Conservation (phyloP, 345 rosid species). For the Eucalyptus curtisii region DNA sequence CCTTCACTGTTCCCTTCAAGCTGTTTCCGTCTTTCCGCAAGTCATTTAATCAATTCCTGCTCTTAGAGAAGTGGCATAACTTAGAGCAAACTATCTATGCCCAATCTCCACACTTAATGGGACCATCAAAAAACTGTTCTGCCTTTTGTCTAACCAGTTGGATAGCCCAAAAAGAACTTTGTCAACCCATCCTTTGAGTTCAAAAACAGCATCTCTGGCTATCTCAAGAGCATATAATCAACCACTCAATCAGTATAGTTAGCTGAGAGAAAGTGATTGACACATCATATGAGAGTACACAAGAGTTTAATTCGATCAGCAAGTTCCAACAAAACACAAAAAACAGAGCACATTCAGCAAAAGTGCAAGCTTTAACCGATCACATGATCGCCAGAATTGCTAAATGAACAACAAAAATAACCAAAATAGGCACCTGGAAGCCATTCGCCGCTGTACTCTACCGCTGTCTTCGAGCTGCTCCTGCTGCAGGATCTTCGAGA, state of each 20-base stretch:
- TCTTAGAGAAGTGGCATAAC: not conserved
- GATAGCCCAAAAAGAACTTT: not conserved
- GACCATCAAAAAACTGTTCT: not conserved
- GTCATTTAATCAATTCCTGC: not conserved
- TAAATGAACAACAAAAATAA: not conserved
- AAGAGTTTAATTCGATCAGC: not conserved
- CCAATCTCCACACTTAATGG: not conserved
- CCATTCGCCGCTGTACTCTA: slow-evolving; percentile 51
- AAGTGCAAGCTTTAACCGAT: too few species aligned
- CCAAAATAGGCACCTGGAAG: slow-evolving; percentile 51
- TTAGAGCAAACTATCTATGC: not conserved
- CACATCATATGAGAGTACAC: not conserved
- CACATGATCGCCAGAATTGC: not conserved
- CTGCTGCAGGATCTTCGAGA: slow-evolving; percentile 56
- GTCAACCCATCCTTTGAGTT: not conserved
- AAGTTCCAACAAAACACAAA: not conserved
- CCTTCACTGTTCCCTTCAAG: not conserved
- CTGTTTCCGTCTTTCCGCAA: not conserved
- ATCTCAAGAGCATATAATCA: not conserved
- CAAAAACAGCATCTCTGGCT: not conserved
- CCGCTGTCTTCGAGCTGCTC: slow-evolving; percentile 92
- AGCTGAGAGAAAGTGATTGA: not conserved
- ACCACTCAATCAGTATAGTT: not conserved
- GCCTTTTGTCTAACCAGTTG: not conserved
- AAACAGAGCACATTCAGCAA: not conserved